Base-by-base conservation (phyloP, 352 stramenopile genomes). In the Blastocystis sp. region DNA sequence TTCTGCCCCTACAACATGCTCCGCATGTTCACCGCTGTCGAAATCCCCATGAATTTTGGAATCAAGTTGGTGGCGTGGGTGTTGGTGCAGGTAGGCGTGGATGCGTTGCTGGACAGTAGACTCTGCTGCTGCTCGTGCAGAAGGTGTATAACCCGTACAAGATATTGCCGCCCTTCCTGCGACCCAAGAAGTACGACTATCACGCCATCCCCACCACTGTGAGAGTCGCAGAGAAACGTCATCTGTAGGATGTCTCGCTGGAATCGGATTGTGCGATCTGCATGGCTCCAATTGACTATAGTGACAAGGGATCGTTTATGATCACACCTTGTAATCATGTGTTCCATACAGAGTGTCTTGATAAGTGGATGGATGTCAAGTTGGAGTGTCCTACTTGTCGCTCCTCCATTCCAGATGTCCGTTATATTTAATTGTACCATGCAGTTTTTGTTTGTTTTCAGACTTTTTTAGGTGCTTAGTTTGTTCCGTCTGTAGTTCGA, bases 101-200 rank as follows among this genome's bases (percentile, higher is more conserved):
- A 34, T 18, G 18, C 41, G 11, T 24, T 0, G 16, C 65, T 3
- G 39, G 16, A 11, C n/a, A 34, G 30, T 62, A 81, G 69, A 81
- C 69, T n/a, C 75, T 26, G 50, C 81, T 98, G 89, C 91, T 98
- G 0, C 88, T 95, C 66, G 91, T 95, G n/a, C 96, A 98, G 92
- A 93, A 94, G 63, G 94, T 94, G 54, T 97, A 94, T 91, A 96
- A 96, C 0, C 95, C 96, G 41, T 92, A 96, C 45, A 98, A 97
- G 90, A 98, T 98, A 91, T 95, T 98, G 43, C 96, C 96, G 45
- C 93, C 94, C 54, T 93, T 94, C 85, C 98, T 98, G 81, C 87
- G 98, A 43, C 96, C 96, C 1, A 95, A 96, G 50, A 98, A 98
- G 91, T 98, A 98, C 92, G 96, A 98, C 90, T 98, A 98, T 92